Evolutionary conservation across 495 filamentous ascomycete species (phyloP), one percentile per base, ranked within the genome.

Genomic region (Tuber umbilicatum): DNA sequence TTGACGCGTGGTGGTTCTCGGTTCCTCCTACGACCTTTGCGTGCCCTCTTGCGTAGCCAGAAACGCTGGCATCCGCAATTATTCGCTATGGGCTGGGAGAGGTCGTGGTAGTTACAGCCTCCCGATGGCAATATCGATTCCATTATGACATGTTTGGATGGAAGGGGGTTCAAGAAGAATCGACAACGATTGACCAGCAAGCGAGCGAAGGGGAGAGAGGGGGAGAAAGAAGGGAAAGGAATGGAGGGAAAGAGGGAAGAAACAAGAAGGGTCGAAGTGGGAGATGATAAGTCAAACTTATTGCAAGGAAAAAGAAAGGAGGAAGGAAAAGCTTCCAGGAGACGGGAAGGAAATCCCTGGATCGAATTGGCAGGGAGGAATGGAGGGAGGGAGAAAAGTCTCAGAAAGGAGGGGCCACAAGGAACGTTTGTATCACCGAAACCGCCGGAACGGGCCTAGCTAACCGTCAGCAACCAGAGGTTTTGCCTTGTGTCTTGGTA

Each of bases 31-130:
- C 69, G 23, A 41, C 68, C 47, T 4, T 27, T 70, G 67, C 55
- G 64, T 42, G 64, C n/a, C 40, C 67, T 78, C 40, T 67, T 68
- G 21, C 69, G 50, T 64, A 74, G 70, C 71, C 72, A 78, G 70
- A 81, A 81, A 42, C 35, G 35, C 55, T 81, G 79, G 67, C 79
- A 81, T 31, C 79, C 79, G 19, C 79, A 81, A 37, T 68, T 72
- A 43, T 73, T 74, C 23, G 74, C 70, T 23, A 64, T 27, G 50
- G 72, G 55, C 23, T 75, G 68, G 67, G 68, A 43, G 40, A 79
- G 70, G 35, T 73, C 64, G 19, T 50, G 38, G 71, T 73, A 80
- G 74, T 80, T 79, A 60, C 74, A 81, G 73, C 72, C 76, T 9
- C 77, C 76, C 43, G 76, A 74, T n/a, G 77, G 77, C 70, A 78